Percentiles rank a stretch among this genome's conserved stretches.
phyloP scores from a whole-genome alignment of 192 early-diverging fungal species.

The Pilobolus umbonatus region DNA sequence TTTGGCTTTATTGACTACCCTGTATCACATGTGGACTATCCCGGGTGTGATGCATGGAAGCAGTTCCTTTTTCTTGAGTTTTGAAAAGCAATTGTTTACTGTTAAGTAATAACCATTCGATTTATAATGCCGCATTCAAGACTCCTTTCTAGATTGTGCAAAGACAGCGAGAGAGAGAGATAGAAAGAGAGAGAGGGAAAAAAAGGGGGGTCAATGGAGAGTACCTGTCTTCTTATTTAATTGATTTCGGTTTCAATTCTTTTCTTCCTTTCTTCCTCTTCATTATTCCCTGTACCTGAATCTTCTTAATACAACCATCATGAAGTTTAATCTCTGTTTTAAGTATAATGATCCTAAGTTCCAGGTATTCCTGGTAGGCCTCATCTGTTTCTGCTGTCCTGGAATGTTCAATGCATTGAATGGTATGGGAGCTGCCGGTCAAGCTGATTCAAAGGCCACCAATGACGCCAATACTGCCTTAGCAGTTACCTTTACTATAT shows the following conservation, averaged over 20 bases:
- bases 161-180: too few species aligned
- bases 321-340: slow-evolving; percentile 26
- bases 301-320: background rate
- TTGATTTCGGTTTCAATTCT: background rate
- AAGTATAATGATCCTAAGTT: slow-evolving; percentile 26
- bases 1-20: too few species aligned
- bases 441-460: slow-evolving; percentile 54
- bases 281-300: background rate
- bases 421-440: slow-evolving; percentile 63
- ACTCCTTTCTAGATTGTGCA: too few species aligned
- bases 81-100: too few species aligned
- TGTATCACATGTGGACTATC: too few species aligned
- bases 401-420: slow-evolving; percentile 64
- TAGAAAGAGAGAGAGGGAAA: too few species aligned
- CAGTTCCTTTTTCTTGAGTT: too few species aligned
- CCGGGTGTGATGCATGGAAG: too few species aligned
- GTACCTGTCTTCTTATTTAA: background rate
- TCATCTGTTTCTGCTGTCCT: slow-evolving; percentile 41
- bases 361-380: slow-evolving; percentile 34
- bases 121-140: too few species aligned
- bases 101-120: too few species aligned
- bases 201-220: background rate
- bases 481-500: slow-evolving; percentile 71
- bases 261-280: slow-evolving; percentile 6
- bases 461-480: slow-evolving; percentile 80